phyloP scores from a whole-genome alignment of 2,329 filamentous ascomycete species.

The Fusarium sacchari region DNA sequence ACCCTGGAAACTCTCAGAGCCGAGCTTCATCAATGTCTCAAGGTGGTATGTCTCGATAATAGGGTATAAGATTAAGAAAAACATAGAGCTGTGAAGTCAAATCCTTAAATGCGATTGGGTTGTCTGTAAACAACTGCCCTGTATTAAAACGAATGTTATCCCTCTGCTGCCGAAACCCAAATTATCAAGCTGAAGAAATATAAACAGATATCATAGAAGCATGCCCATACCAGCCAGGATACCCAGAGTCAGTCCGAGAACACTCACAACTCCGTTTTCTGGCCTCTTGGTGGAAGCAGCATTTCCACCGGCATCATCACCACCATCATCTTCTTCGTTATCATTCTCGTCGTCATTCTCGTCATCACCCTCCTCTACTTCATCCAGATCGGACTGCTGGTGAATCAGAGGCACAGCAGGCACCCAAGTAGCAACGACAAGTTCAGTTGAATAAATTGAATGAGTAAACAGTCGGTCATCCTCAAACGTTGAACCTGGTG shows the following conservation, averaged over 20 bases:
- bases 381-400: background rate
- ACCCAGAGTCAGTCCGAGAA: background rate
- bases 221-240: slow-evolving; percentile 6
- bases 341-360: background rate
- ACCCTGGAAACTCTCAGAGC: background rate
- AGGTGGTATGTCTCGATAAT: background rate
- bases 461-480: background rate
- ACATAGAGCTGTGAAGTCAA: background rate
- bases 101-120: background rate
- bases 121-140: background rate
- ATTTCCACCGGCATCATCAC: background rate
- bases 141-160: background rate
- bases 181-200: background rate
- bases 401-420: slow-evolving; percentile 5
- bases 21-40: background rate
- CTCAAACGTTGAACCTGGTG: background rate
- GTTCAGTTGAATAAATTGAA: background rate
- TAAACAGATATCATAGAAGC: background rate
- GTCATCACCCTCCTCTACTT: background rate
- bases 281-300: background rate
- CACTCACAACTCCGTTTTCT: background rate
- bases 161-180: background rate
- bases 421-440: background rate
- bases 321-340: background rate
- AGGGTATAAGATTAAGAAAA: background rate